Base-by-base conservation (phyloP, 768 basidiomycete genomes). In the Rossbeevera mucosa region DNA sequence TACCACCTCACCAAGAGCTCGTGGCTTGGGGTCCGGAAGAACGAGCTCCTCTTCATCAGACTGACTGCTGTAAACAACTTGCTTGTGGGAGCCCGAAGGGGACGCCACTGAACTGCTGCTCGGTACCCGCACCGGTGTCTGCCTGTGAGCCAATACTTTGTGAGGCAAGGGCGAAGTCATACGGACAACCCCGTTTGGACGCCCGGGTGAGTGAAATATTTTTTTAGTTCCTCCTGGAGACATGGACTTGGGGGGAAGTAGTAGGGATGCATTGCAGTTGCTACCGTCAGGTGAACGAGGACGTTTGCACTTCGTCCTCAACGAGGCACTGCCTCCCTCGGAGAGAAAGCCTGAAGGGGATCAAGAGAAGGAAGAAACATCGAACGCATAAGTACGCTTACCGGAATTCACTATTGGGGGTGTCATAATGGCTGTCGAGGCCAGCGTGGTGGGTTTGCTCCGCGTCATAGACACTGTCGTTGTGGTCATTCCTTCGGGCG, bases 31-130 rank as follows among this genome's bases (percentile, higher is more conserved):
- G n/a, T 28, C 31, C 30, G 71, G 70, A 7, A 72, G 48, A 41
- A 64, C 65, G 44, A 85, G 68, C 56, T 86, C 84, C 43, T 76
- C 70, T 62, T 86, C 86, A 55, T 85, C 81, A 44, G 83, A 84
- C 64, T 85, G 80, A 57, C 85, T 86, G 44, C 82, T 85, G 20
- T 80, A 82, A 7, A 86, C 72, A 18, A 80, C 61, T 26, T 74
- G 64, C 62, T 40, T 55, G 52, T 47, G 65, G 62, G 51, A 53
- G 56, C 26, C 53, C 44, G 44, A 47, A 56, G 66, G 62, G 20
- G 59, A 66, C n/a, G 48, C 29, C 29, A 30, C 21, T 45, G 47
- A 44, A 40, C 48, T 26, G 20, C 16, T 41, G 21, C 29, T 48
- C 24, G 48, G 53, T 9, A 16, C 44, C 40, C 25, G 61, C 16